Evolutionary conservation across 768 basidiomycete species (phyloP), one percentile per base, ranked within the genome.

Genomic region (Russula lepida): DNA sequence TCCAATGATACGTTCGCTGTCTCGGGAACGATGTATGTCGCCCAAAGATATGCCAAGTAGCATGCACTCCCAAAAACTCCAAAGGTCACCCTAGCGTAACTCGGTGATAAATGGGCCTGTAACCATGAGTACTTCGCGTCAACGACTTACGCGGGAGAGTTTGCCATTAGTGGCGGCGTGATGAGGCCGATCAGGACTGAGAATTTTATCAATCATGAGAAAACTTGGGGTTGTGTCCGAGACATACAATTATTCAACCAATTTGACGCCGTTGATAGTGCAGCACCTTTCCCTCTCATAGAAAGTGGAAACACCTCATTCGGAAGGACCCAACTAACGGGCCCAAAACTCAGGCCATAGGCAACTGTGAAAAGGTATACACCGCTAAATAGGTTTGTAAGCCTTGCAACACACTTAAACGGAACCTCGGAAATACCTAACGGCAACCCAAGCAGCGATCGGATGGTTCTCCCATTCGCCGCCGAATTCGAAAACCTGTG

Each of bases 291-390:
- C 66, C 88, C 86, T 63, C 91, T 78, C 74, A 89, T 79, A 2
- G 88, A 86, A 0, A 89, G 74, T 1, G 92, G 83, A 68, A 92
- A 92, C 2, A 94, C 84, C 72, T 94, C 91, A 64, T 82, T 84
- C 0, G 91, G 88, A 8, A 93, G 79, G 1, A 92, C 83, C 91
- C 91, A 93, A 3, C 84, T 85, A 62, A 92, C 79, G 0, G 91
- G 89, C 0, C 90, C 90, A 63, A 87, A 83, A 33, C 85, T 88
- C 41, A 85, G 72, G 0, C 89, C 90, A 68, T 90, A 92, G 2
- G 87, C 82, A 44, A 80, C 81, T 2, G 88, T 92, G 73, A 91
- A 92, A 0, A 78, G 68, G 71, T 91, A 92, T 28, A 89, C 81
- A 43, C 78, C 81, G 27, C 72, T 73, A 19, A 17, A 37, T 15